A percentile compares a stretch with the other conserved stretches of the same genome.
Evolutionary conservation across 306 rosid species (phyloP).

Genomic region (Alnus glutinosa): DNA sequence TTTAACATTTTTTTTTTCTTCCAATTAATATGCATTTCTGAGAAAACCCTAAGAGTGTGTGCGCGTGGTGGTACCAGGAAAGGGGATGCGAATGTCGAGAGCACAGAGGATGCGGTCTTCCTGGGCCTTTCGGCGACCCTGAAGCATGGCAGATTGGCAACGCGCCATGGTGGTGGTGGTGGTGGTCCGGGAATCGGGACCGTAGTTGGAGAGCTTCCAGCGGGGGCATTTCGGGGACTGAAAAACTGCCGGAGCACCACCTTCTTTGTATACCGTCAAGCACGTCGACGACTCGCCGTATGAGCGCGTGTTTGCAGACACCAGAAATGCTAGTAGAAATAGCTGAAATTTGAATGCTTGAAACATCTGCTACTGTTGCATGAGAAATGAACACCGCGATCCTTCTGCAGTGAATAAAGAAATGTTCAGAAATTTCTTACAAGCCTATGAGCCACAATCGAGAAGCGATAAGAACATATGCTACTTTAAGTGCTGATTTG

Average conservation of each 20-base stretch:
- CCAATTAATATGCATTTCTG: background rate
- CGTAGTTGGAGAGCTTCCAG: conserved; percentile 70
- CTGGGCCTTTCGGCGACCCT: conserved; percentile 68
- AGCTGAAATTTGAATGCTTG: background rate
- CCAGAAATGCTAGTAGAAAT: conserved; percentile 42
- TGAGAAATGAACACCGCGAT: background rate
- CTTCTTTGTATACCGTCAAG: conserved; percentile 69
- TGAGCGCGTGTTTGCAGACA: conserved; percentile 28
- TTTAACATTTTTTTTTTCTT: too few relatives aligned
- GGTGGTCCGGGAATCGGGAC: conserved; percentile 39
- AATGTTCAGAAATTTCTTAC: too few relatives aligned
- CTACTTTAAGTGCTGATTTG: too few relatives aligned
- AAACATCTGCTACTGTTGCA: conserved; percentile 20
- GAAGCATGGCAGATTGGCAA: conserved; percentile 69
- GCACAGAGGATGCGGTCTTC: conserved; percentile 89
- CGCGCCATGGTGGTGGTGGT: conserved; percentile 47
- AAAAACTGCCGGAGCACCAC: conserved; percentile 94
- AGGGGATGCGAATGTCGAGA: conserved; percentile 79
- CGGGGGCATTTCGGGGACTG: conserved; percentile 90
- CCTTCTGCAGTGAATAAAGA: too few relatives aligned
- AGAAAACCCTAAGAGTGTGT: background rate
- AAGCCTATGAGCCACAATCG: too few relatives aligned
- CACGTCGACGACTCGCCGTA: conserved; percentile 76
- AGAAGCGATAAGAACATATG: too few relatives aligned
- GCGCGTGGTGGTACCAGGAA: conserved; percentile 47